Evolutionary conservation across 2,329 filamentous ascomycete species (phyloP).

Genomic region (Fusarium brevicatenulatum): DNA sequence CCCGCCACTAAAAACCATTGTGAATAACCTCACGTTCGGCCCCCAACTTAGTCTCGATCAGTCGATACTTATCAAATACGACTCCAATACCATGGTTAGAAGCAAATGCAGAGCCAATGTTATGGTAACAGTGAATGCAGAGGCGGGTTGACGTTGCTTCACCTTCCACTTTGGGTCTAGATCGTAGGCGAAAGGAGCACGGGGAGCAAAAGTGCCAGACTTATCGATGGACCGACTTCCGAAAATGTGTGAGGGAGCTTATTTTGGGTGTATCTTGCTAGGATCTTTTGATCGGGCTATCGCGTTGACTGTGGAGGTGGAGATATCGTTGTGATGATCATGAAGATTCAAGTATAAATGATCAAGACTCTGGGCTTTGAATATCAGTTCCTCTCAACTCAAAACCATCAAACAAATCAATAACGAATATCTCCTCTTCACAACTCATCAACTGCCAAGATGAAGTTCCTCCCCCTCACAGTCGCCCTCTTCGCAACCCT

Average conservation of each 20-base stretch:
- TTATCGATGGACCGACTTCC: slow-evolving; percentile 17
- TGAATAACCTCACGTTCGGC: not conserved
- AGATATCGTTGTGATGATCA: not conserved
- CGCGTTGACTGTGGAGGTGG: not conserved
- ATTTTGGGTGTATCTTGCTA: not conserved
- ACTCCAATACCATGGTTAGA: not conserved
- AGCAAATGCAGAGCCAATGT: not conserved
- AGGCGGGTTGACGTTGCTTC: not conserved
- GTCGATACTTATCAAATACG: slow-evolving; percentile 2
- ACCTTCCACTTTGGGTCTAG: slow-evolving; percentile 5
- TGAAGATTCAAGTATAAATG: not conserved
- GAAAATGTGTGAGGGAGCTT: not conserved
- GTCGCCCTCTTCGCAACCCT: slow-evolving; percentile 21
- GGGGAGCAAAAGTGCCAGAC: slow-evolving; percentile 18
- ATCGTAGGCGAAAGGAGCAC: not conserved
- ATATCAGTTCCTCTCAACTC: fast-evolving
- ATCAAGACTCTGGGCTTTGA: fast-evolving
- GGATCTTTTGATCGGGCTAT: slow-evolving; percentile 18
- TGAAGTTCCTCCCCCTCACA: slow-evolving; percentile 13
- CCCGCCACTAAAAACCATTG: not conserved
- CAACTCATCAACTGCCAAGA: not conserved
- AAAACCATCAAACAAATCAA: not conserved
- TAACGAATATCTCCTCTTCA: not conserved
- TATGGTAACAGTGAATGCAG: not conserved
- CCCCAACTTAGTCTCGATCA: slow-evolving; percentile 1